phyloP scores from a whole-genome alignment of 2,329 filamentous ascomycete genomes.

The Xylariaceae sp. region DNA sequence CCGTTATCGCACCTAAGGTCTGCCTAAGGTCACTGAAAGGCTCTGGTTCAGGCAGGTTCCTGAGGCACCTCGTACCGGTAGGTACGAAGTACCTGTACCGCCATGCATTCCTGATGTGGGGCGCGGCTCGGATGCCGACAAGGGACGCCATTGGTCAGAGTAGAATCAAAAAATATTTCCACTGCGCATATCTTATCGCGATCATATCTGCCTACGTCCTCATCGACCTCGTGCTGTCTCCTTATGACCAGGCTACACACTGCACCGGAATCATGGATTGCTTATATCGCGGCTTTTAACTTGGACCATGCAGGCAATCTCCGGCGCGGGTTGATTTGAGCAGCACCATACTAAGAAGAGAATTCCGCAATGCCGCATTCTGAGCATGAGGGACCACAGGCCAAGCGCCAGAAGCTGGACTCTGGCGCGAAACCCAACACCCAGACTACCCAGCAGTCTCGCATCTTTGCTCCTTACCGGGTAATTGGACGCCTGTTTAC shows the following conservation, averaged over 20 bases:
- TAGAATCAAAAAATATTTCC: not conserved
- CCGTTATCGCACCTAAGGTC: no score
- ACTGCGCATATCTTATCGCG: not conserved
- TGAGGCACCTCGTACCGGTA: no score
- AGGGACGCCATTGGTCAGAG: not conserved
- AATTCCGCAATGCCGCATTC: constrained; percentile 51
- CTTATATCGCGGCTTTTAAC: not conserved
- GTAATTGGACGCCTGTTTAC: constrained; percentile 45
- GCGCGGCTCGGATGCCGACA: no score
- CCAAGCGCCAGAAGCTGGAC: constrained; percentile 72
- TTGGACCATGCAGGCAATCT: not conserved
- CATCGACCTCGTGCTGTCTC: not conserved
- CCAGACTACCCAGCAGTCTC: constrained; percentile 54
- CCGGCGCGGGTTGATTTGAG: not conserved
- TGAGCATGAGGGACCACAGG: constrained; percentile 56
- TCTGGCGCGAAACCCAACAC: constrained; percentile 38
- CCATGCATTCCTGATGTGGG: no score
- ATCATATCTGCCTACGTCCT: not conserved
- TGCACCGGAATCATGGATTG: not conserved
- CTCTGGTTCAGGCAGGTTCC: no score
- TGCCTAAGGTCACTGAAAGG: no score
- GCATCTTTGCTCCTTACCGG: constrained; percentile 89
- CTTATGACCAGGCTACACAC: no score
- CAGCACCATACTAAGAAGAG: not conserved
- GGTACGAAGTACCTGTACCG: no score